phyloP scores from a whole-genome alignment of 2,329 filamentous ascomycete genomes.

The Zymoseptoria passerinii region DNA sequence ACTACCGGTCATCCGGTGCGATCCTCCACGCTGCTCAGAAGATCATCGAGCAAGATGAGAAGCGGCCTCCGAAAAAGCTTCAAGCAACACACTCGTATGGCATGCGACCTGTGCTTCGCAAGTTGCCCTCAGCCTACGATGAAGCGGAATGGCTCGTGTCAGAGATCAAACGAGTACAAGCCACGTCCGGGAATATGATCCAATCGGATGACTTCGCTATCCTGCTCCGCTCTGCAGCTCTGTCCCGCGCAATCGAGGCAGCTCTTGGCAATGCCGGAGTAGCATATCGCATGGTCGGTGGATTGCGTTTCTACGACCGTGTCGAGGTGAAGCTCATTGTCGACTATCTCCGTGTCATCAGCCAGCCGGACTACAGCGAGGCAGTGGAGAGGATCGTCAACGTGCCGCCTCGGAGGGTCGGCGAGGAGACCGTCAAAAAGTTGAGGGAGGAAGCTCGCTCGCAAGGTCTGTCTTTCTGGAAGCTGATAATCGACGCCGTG shows the following conservation, averaged over 20 bases:
- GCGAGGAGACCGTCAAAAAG: constrained; percentile 65
- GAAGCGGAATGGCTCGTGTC: constrained; percentile 86
- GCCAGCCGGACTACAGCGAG: constrained; percentile 80
- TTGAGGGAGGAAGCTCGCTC: constrained; percentile 70
- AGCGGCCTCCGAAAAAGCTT: constrained; percentile 70
- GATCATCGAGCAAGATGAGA: constrained; percentile 83
- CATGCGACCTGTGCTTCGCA: constrained; percentile 70
- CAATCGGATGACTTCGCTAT: constrained; percentile 73
- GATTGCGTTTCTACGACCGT: constrained; percentile 84
- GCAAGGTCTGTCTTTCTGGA: constrained; percentile 64
- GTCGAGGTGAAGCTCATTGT: constrained; percentile 78
- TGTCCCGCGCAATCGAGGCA: constrained; percentile 80
- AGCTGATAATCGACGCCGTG: constrained; percentile 53
- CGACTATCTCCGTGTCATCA: constrained; percentile 79
- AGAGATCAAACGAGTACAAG: constrained; percentile 64
- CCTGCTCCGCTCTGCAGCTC: constrained; percentile 70
- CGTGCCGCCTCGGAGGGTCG: constrained; percentile 69
- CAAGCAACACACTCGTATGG: constrained; percentile 73
- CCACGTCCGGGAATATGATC: constrained; percentile 66
- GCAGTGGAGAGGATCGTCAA: constrained; percentile 79
- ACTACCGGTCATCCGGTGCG: constrained; percentile 82
- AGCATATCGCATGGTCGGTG: constrained; percentile 86
- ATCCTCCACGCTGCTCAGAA: constrained; percentile 73
- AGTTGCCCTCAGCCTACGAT: constrained; percentile 56
- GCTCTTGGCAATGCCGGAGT: constrained; percentile 73